Evolutionary conservation across 495 filamentous ascomycete genomes (phyloP), one percentile per base, ranked within the genome.

Genomic region (Aspergillus biplanus): DNA sequence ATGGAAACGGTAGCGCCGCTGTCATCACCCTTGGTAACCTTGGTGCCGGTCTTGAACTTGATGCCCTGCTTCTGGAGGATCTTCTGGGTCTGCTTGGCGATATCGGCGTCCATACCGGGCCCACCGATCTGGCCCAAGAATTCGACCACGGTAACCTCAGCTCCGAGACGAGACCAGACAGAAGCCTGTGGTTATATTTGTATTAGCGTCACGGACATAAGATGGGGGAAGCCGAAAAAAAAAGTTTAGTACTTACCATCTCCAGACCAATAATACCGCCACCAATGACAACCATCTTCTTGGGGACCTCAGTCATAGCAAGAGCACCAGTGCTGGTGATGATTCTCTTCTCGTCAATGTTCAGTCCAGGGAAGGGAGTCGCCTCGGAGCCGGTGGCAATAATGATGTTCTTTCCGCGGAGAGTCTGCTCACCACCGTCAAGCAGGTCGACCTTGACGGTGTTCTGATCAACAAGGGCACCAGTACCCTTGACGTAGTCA

Each of bases 201-300:
- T 34, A n/a, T 63, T 52, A 61, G 47, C 48, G 21, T 27, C 16
- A 3, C 21, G 47, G 7, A 21, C 7, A 50, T 50, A 27, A 21
- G 5, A 7, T 5, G 27, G 47, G 11, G 47, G 39, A 44, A 44
- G 39, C 11, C 50, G 15, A 33, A 32, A 33, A 33, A 61, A 33
- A 15, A 27, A 27, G 21, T 27, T 27, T 27, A 27, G 15, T 3
- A 33, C 82, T 56, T 75, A 90, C 89, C 95, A 99, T 98, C 82
- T 99, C 95, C 42, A 99, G 86, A 74, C 95, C 95, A 72, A 99
- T 99, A 75, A 99, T 99, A 76, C 95, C 95, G 75, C 95, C 95
- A 67, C 95, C 95, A 69, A 99, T 98, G 65, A 99, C 95, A 64
- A 94, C 81, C 92, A 99, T 90, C 85, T 93, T 96, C 87, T 97